These are phyloP conservation scores for Domatiomyces globalis DNA, from an alignment of 2,329 filamentous ascomycete species.

Conservation along the genomic window DNA sequence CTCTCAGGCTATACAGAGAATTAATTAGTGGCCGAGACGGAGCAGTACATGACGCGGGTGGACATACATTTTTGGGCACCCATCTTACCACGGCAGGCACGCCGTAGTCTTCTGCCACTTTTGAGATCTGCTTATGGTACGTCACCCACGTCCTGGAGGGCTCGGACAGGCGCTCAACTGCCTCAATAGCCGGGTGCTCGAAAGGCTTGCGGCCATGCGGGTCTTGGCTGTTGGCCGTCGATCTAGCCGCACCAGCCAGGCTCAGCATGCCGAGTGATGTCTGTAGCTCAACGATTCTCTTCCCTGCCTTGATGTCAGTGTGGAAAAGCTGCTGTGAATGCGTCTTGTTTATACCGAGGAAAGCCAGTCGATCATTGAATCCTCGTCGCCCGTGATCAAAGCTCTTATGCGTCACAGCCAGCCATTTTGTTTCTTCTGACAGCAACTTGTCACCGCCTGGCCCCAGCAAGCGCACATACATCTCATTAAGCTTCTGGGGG, in stretches of 20 bases:
- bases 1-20: conserved; percentile 36
- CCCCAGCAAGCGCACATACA: conserved; percentile 66
- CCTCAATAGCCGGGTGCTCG: conserved; percentile 53
- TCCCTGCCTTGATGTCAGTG: conserved; percentile 32
- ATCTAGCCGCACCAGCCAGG: conserved; percentile 23
- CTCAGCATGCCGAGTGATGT: conserved; percentile 48
- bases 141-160: conserved; percentile 48
- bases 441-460: conserved; percentile 57
- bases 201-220: conserved; percentile 50
- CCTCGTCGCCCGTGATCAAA: conserved; percentile 90
- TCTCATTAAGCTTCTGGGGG: conserved; percentile 57
- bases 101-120: conserved; percentile 55
- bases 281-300: conserved; percentile 50
- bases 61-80: conserved; percentile 66
- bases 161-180: conserved; percentile 56
- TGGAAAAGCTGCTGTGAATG: background rate
- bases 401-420: conserved; percentile 94
- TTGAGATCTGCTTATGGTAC: conserved; percentile 50
- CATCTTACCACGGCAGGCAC: conserved; percentile 67
- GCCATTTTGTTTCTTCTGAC: conserved; percentile 87
- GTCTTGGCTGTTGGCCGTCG: conserved; percentile 28
- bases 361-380: conserved; percentile 87
- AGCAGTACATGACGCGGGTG: background rate
- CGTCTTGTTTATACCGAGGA: conserved; percentile 49
- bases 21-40: background rate